phyloP scores from a whole-genome alignment of 2,329 filamentous ascomycete species.

The Fusarium xylarioides region DNA sequence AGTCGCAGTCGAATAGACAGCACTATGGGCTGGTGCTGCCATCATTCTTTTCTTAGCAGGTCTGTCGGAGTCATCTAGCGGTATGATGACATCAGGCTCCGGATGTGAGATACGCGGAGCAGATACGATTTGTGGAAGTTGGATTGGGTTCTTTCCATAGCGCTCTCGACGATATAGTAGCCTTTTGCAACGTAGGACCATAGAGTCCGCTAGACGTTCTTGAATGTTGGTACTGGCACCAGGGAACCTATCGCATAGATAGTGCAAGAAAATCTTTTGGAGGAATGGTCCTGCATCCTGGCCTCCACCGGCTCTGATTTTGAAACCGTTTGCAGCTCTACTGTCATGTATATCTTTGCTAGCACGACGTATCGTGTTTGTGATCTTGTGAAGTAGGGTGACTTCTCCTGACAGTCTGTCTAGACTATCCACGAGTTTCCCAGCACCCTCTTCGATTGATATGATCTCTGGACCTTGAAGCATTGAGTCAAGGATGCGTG shows the following conservation, averaged over 20 bases:
- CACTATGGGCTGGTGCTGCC: fast-evolving
- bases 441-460: too few species aligned
- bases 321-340: not conserved
- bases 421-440: fast-evolving
- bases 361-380: not conserved
- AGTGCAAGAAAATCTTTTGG: fast-evolving
- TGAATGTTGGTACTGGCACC: too few species aligned
- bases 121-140: fast-evolving
- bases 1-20: fast-evolving
- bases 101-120: not conserved
- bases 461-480: too few species aligned
- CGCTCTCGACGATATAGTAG: not conserved
- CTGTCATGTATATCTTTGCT: fast-evolving
- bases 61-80: fast-evolving
- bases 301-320: fast-evolving
- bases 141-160: not conserved
- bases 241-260: not conserved
- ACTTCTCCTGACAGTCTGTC: not conserved
- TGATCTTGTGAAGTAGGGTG: not conserved
- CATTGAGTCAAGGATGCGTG: fast-evolving
- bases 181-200: not conserved
- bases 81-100: not conserved
- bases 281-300: not conserved
- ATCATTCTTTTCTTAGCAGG: not conserved
- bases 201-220: too few species aligned